Evolutionary conservation across 371 early-diverging fungal species (phyloP).

Genomic region (Dichotomocladium elegans): DNA sequence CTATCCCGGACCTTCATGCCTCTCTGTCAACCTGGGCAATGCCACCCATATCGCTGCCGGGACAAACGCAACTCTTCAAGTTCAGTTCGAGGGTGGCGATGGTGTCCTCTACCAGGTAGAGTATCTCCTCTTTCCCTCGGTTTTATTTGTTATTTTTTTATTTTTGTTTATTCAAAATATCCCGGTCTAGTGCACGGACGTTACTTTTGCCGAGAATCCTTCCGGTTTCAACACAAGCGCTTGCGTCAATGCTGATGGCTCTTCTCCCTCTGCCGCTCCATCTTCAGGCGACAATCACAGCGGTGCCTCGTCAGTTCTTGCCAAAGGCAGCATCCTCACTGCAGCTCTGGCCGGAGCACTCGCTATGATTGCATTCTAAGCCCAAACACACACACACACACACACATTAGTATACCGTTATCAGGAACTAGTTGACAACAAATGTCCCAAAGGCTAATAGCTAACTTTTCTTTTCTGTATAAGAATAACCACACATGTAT

Average conservation of each 20-base stretch:
- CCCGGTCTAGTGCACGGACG: slow-evolving; percentile 46
- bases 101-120: slow-evolving; percentile 54
- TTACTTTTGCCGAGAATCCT: slow-evolving; percentile 34
- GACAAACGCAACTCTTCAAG: slow-evolving; percentile 52
- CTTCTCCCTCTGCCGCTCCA: slow-evolving; percentile 2
- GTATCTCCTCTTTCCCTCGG: too few species aligned
- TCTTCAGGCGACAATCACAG: neutral
- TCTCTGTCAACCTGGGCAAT: slow-evolving; percentile 32
- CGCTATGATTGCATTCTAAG: neutral
- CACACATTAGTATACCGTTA: too few species aligned
- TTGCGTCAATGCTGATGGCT: slow-evolving; percentile 39
- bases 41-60: slow-evolving; percentile 34
- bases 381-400: too few species aligned
- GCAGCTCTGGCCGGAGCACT: slow-evolving; percentile 7
- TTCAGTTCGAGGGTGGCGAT: slow-evolving; percentile 57
- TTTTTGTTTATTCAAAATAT: neutral
- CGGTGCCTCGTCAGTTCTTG: neutral
- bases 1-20: slow-evolving; percentile 44
- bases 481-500: too few species aligned
- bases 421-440: neutral
- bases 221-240: slow-evolving; percentile 35
- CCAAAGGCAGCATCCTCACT: neutral
- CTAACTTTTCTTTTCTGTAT: too few species aligned
- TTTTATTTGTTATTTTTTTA: too few species aligned
- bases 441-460: too few species aligned